phyloP scores from a whole-genome alignment of 768 basidiomycete species.

The Mrakia blollopis region DNA sequence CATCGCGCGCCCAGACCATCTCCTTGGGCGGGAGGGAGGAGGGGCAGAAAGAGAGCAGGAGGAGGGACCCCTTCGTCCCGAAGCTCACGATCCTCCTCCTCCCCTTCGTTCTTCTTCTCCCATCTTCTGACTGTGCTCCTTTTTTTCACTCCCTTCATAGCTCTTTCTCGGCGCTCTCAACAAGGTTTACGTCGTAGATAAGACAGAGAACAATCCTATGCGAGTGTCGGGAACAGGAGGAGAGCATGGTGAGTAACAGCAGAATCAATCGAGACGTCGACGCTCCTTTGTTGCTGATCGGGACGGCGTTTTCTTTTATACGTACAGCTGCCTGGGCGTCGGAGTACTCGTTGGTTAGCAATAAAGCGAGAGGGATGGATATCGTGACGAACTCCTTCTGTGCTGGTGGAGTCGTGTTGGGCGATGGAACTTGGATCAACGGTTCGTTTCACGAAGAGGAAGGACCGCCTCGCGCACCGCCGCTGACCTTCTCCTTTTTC shows the following conservation, averaged over 20 bases:
- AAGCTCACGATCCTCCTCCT: conserved; percentile 3
- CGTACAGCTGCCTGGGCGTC: conserved; percentile 44
- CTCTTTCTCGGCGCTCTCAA: conserved; percentile 74
- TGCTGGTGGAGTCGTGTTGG: conserved; percentile 63
- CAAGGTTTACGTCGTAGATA: conserved; percentile 60
- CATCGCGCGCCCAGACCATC: neutral
- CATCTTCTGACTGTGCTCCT: neutral
- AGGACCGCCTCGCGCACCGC: neutral
- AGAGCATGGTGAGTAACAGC: conserved; percentile 16
- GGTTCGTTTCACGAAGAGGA: neutral
- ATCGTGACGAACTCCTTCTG: conserved; percentile 75
- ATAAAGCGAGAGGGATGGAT: conserved; percentile 54
- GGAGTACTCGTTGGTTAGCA: conserved; percentile 55
- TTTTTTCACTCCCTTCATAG: conserved; percentile 43
- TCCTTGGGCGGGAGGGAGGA: too few species aligned
- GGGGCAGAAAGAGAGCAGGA: too few species aligned
- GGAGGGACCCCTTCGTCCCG: neutral
- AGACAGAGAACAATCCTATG: conserved; percentile 63
- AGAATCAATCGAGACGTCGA: neutral
- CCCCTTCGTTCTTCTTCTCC: neutral
- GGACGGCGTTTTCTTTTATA: neutral
- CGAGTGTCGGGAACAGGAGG: conserved; percentile 51
- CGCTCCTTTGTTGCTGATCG: too few species aligned
- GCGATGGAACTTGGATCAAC: conserved; percentile 76
- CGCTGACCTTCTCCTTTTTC: neutral